Evolutionary conservation across 768 basidiomycete species (phyloP).

Genomic region (Boletus vermiculosoides): DNA sequence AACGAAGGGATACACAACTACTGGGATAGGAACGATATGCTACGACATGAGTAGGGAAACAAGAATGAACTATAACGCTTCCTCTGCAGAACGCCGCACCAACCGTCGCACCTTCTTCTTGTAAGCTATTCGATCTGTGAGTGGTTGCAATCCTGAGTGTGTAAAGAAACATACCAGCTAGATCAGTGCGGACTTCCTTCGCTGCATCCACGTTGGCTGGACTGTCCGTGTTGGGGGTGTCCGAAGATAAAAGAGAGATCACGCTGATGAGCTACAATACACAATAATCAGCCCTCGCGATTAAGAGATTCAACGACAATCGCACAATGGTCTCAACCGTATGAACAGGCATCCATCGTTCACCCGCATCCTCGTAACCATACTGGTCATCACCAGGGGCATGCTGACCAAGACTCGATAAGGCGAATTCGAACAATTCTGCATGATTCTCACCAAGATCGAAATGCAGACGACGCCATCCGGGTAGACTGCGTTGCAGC

Average conservation of each 20-base stretch:
- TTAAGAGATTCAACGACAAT: background rate
- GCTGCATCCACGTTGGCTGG: conserved; percentile 98
- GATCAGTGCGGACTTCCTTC: conserved; percentile 73
- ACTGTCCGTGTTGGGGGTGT: conserved; percentile 87
- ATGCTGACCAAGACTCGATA: conserved; percentile 52
- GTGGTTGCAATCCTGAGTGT: background rate
- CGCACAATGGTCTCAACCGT: conserved; percentile 93
- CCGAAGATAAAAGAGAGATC: conserved; percentile 91
- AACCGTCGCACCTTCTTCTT: conserved; percentile 95
- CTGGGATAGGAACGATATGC: conserved; percentile 12
- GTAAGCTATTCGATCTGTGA: conserved; percentile 54
- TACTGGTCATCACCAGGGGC: conserved; percentile 96
- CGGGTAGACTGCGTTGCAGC: conserved; percentile 66
- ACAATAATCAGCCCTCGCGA: background rate
- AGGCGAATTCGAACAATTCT: background rate
- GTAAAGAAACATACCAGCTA: conserved; percentile 44
- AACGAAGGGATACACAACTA: conserved; percentile 4
- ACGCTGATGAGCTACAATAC: conserved; percentile 84
- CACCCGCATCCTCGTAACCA: conserved; percentile 94
- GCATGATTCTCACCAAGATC: conserved; percentile 63
- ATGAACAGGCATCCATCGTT: conserved; percentile 98
- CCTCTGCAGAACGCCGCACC: conserved; percentile 85
- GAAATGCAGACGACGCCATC: conserved; percentile 96
- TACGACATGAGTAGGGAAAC: conserved; percentile 10
- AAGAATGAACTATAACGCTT: conserved; percentile 63